Conservation (phyloP, 2,329 filamentous ascomycete species). For the Phyllosticta capitalensis region DNA sequence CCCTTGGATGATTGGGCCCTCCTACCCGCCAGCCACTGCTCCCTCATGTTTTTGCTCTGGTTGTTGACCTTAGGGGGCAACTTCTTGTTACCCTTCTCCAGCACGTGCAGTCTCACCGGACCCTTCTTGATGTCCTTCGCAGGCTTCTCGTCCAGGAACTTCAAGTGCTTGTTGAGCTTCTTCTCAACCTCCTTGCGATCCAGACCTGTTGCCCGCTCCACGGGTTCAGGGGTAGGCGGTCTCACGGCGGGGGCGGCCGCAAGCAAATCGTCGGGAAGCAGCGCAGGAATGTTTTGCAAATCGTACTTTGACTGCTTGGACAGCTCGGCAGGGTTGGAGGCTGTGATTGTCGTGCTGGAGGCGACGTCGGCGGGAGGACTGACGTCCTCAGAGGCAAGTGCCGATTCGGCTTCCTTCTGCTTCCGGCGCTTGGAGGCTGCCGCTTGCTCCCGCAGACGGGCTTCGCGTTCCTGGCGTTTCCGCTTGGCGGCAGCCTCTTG, state of each 20-base stretch:
- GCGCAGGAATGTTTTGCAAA: slow-evolving; percentile 34
- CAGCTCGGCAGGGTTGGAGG: slow-evolving; percentile 4
- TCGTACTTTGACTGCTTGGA: slow-evolving; percentile 12
- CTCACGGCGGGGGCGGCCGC: slow-evolving; percentile 35
- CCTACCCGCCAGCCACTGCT: slow-evolving; percentile 35
- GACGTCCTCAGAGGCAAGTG: slow-evolving; percentile 11
- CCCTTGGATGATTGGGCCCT: slow-evolving; percentile 19
- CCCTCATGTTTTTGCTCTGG: slow-evolving; percentile 28
- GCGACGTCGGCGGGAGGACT: slow-evolving; percentile 8
- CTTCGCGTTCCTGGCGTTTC: slow-evolving; percentile 22
- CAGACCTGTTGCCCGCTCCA: slow-evolving; percentile 10
- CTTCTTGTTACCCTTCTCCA: slow-evolving; percentile 33
- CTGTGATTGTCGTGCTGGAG: slow-evolving; percentile 5
- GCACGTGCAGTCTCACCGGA: slow-evolving; percentile 40
- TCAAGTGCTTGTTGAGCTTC: slow-evolving; percentile 38
- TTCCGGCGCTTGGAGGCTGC: slow-evolving; percentile 13
- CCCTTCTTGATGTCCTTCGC: slow-evolving; percentile 43
- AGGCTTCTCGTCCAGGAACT: slow-evolving; percentile 39
- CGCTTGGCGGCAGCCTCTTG: slow-evolving; percentile 20
- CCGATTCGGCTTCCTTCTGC: slow-evolving; percentile 22
- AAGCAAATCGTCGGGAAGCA: slow-evolving; percentile 44
- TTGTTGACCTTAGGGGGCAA: slow-evolving; percentile 35
- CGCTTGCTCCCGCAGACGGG: slow-evolving; percentile 19
- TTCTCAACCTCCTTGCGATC: slow-evolving; percentile 24
- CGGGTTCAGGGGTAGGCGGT: slow-evolving; percentile 35